Percentiles rank a stretch among this genome's conserved stretches.
These are phyloP conservation scores for Mentha longifolia DNA, from an alignment of 257 asterid genomes.

Conservation along the genomic window DNA sequence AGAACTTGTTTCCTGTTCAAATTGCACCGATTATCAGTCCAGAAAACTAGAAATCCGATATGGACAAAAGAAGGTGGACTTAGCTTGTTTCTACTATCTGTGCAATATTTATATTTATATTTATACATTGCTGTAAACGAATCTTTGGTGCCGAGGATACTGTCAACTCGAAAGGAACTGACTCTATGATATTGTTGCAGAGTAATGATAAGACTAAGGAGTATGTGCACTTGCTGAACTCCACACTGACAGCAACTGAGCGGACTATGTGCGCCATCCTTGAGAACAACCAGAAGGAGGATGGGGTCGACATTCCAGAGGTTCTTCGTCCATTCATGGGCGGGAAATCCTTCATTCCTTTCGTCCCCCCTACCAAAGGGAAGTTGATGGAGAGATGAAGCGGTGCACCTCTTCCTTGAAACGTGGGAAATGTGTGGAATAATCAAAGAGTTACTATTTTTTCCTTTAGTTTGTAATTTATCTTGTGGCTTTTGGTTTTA, in stretches of 20 bases:
- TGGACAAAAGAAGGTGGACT: constrained; percentile 84
- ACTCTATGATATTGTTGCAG: constrained; percentile 50
- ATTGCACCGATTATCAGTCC: constrained; percentile 89
- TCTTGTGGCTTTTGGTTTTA: no score
- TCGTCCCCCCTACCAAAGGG: constrained; percentile 51
- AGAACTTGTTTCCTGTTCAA: constrained; percentile 96
- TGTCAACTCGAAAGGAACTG: neutral
- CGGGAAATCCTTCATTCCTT: constrained; percentile 75
- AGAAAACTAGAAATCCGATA: constrained; percentile 83
- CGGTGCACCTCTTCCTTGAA: no score
- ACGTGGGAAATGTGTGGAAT: no score
- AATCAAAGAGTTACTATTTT: no score
- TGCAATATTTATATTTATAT: no score
- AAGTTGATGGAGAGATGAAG: no score
- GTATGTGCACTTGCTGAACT: constrained; percentile 88
- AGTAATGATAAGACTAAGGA: constrained; percentile 74
- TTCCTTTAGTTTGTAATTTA: no score
- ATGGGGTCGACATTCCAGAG: constrained; percentile 88
- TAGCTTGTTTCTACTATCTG: no score
- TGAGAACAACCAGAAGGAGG: constrained; percentile 87
- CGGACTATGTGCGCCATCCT: constrained; percentile 90
- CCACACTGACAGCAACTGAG: constrained; percentile 96
- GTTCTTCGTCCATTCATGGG: constrained; percentile 71
- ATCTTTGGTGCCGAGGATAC: no score
- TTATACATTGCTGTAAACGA: no score